These are phyloP conservation scores for Cudoniella acicularis DNA, from an alignment of 495 filamentous ascomycete species.

Conservation along the genomic window DNA sequence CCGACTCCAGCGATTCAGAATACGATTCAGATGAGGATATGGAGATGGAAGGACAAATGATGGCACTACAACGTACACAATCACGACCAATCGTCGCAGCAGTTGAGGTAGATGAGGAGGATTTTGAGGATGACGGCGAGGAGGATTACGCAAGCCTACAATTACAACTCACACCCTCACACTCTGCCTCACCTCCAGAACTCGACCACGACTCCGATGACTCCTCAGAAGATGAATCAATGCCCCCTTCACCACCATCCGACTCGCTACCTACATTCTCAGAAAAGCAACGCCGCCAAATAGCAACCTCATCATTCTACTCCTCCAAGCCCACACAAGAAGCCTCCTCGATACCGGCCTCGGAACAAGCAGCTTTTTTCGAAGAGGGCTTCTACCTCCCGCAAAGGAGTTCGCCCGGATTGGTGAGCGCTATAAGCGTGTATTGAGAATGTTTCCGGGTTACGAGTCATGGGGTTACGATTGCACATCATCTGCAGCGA, in stretches of 20 bases:
- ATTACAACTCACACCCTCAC: conserved; percentile 70
- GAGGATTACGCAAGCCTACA: conserved; percentile 67
- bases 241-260: conserved; percentile 81
- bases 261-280: conserved; percentile 63
- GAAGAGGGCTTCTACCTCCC: conserved; percentile 27
- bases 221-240: conserved; percentile 63
- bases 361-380: conserved; percentile 26
- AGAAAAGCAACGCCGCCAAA: conserved; percentile 46
- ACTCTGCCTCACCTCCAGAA: conserved; percentile 63
- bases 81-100: conserved; percentile 25
- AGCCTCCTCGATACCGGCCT: conserved; percentile 17
- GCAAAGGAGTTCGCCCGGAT: conserved; percentile 10
- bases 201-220: conserved; percentile 68
- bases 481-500: not conserved
- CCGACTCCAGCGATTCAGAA: conserved; percentile 51
- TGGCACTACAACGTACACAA: conserved; percentile 40
- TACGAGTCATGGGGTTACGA: not conserved
- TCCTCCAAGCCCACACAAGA: conserved; percentile 14
- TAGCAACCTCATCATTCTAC: conserved; percentile 25
- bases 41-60: conserved; percentile 49
- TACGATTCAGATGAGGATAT: conserved; percentile 49
- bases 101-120: conserved; percentile 46
- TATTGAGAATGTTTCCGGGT: conserved; percentile 14
- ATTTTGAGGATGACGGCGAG: conserved; percentile 66
- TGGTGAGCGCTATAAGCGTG: conserved; percentile 30